A percentile compares a stretch with the other conserved stretches of the same genome.
These are phyloP conservation scores for Kurtzmaniella fragi DNA, from an alignment of 805 yeast species.

Conservation along the genomic window DNA sequence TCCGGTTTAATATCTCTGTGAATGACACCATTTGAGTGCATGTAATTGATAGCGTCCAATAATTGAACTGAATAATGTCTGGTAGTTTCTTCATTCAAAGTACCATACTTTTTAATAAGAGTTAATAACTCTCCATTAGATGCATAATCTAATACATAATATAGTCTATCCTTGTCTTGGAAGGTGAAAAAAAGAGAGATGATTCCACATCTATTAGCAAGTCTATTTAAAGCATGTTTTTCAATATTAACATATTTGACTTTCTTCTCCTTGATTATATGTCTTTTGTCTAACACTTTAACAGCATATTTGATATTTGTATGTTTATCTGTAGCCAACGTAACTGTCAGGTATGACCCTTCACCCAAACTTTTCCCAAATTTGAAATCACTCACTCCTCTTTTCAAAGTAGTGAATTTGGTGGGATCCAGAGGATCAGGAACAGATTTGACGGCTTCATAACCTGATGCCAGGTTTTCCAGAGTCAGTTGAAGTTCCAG, in stretches of 20 bases:
- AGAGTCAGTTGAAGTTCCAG: slow-evolving; percentile 8
- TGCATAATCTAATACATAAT: slow-evolving; percentile 75
- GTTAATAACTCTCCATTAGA: slow-evolving; percentile 72
- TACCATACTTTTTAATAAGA: slow-evolving; percentile 62
- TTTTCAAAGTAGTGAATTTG: slow-evolving; percentile 20
- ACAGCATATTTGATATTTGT: slow-evolving; percentile 63
- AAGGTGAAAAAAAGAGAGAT: slow-evolving; percentile 71
- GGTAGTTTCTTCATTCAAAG: slow-evolving; percentile 65
- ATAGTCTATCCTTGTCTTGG: slow-evolving; percentile 69
- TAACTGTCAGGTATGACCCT: slow-evolving; percentile 43
- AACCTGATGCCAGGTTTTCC: slow-evolving; percentile 28
- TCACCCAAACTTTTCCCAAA: slow-evolving; percentile 41
- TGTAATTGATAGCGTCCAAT: slow-evolving; percentile 63
- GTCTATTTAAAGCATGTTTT: slow-evolving; percentile 69
- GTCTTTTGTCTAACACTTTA: slow-evolving; percentile 70
- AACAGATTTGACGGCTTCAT: slow-evolving; percentile 28
- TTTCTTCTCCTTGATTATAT: slow-evolving; percentile 74
- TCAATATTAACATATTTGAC: slow-evolving; percentile 83
- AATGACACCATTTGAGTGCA: slow-evolving; percentile 72
- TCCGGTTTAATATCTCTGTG: slow-evolving; percentile 86
- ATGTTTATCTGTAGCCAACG: slow-evolving; percentile 45
- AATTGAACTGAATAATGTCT: slow-evolving; percentile 69
- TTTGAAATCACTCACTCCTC: slow-evolving; percentile 37
- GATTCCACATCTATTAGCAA: slow-evolving; percentile 57
- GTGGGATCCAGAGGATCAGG: slow-evolving; percentile 10